These are phyloP conservation scores for Tirmania nivea DNA, from an alignment of 495 filamentous ascomycete genomes.

Conservation along the genomic window DNA sequence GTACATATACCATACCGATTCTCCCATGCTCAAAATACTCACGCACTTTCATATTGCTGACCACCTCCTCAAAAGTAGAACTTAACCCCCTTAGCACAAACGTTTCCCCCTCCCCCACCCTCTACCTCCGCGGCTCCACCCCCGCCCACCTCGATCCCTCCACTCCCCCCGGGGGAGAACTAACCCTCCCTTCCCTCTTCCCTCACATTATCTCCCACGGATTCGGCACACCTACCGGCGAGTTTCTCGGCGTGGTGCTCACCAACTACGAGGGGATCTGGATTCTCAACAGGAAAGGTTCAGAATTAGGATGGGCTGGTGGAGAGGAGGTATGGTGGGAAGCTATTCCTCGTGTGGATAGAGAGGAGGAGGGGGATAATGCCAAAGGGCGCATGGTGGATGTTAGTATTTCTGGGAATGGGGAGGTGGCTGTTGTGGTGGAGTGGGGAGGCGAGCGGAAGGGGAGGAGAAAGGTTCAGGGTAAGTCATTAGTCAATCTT, in stretches of 20 bases:
- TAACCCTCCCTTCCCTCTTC: not conserved
- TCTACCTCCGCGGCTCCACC: not conserved
- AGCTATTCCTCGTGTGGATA: not conserved
- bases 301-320: too few species aligned
- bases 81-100: not conserved
- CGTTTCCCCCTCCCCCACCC: not conserved
- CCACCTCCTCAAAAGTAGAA: too few species aligned
- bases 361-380: not conserved
- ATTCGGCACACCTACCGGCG: slow-evolving; percentile 7
- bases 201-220: not conserved
- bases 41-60: too few species aligned
- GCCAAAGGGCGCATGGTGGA: not conserved
- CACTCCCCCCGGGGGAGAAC: not conserved
- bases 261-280: not conserved
- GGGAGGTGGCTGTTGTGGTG: slow-evolving; percentile 2
- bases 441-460: too few species aligned
- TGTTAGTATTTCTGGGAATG: slow-evolving; percentile 13
- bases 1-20: too few species aligned
- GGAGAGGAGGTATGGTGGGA: too few species aligned
- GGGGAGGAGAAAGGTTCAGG: not conserved
- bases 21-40: too few species aligned
- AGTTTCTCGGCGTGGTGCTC: not conserved
- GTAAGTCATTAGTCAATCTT: too few species aligned
- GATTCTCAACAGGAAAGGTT: not conserved
- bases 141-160: not conserved